A percentile compares a stretch with the other conserved stretches of the same genome.
Evolutionary conservation across 1,284 basidiomycete genomes (phyloP).

Genomic region (Fomes fomentarius): DNA sequence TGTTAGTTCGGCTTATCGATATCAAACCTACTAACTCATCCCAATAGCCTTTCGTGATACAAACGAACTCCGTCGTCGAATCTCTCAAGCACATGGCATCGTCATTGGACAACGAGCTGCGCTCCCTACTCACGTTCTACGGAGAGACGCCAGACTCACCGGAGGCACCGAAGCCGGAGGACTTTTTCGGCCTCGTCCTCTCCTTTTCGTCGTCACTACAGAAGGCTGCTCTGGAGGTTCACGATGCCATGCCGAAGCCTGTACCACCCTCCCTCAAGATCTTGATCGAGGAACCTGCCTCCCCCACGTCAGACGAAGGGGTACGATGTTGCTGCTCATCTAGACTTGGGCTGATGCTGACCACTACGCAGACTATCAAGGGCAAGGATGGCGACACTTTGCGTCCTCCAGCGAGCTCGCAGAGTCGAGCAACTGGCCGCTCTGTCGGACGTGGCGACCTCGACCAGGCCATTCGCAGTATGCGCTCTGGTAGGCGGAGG

Average conservation of each 20-base stretch:
- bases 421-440: constrained; percentile 44
- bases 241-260: constrained; percentile 51
- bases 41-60: constrained; percentile 58
- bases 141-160: constrained; percentile 68
- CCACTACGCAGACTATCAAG: constrained; percentile 43
- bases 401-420: constrained; percentile 39
- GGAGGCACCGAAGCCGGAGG: constrained; percentile 73
- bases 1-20: background rate
- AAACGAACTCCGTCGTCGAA: constrained; percentile 55
- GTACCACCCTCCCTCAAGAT: constrained; percentile 28
- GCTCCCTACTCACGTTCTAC: constrained; percentile 66
- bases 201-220: constrained; percentile 78
- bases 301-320: constrained; percentile 31
- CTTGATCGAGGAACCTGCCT: constrained; percentile 28
- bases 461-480: constrained; percentile 81
- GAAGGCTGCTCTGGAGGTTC: constrained; percentile 80
- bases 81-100: constrained; percentile 66
- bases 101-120: constrained; percentile 62
- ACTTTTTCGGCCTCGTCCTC: constrained; percentile 75
- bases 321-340: constrained; percentile 22
- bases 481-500: constrained; percentile 69
- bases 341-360: background rate
- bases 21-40: background rate
- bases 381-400: constrained; percentile 26
- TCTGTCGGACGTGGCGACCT: constrained; percentile 77